Base-by-base conservation (phyloP, 495 filamentous ascomycete genomes). In the Lineolata rhizophorae region DNA sequence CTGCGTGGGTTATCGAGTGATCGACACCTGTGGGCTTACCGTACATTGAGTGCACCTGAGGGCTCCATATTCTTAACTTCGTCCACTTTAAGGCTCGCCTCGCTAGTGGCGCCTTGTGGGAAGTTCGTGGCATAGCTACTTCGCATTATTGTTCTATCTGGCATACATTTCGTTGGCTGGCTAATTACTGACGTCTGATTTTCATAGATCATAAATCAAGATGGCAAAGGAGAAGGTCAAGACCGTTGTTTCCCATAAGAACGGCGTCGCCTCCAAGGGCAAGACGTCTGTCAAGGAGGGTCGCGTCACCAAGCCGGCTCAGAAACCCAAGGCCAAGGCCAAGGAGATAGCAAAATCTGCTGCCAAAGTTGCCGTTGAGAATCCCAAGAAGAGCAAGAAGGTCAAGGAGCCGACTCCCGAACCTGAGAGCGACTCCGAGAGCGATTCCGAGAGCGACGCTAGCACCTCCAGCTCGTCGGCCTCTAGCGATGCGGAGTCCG, bases 361-460 rank as follows among this genome's bases (percentile, higher is more conserved):
- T 14, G 47, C 47, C 11, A 40, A 35, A 39, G 38, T 33, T 20
- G 35, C 28, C 26, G 41, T 33, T 12, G 40, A 43, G 30, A 36
- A 63, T 45, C 45, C 45, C 33, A 53, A 58, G 45, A 53, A 51
- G 41, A 32, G 47, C 29, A 64, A 64, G 49, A 61, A 59, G 46
- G 44, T 49, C 32, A 67, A 64, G 57, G 62, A 64, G 55, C 62
- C 52, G 25, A 31, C 44, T 29, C 41, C 44, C 3, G 51, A 50
- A 42, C 39, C 47, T 15, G 48, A 49, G 35, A 50, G 51, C 14
- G 48, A 52, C 26, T 44, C 44, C 27, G 52, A 56, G 13, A 52
- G 55, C 21, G 34, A 32, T 5, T 33, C 18, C 17, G 35, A 44
- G 13, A 46, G 28, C 12, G 43, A 44, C 5, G 13, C 32, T 15